phyloP scores from a whole-genome alignment of 2,329 filamentous ascomycete species.

The Calonectria pseudoreteaudii region DNA sequence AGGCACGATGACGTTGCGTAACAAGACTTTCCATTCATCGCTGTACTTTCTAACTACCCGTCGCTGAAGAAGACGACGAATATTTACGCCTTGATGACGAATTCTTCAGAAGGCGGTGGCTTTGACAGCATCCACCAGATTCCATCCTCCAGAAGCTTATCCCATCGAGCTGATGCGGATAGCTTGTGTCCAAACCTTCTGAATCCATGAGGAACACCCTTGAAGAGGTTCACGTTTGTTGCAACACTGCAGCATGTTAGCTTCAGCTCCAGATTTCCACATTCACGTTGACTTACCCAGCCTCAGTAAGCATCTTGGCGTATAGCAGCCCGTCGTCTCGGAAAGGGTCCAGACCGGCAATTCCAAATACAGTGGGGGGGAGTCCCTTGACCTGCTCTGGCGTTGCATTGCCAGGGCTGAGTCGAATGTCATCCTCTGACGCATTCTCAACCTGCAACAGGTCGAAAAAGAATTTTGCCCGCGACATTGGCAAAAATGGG shows the following conservation, averaged over 20 bases:
- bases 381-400: background rate
- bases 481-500: background rate
- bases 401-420: background rate
- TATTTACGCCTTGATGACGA: background rate
- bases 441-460: background rate
- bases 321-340: slow-evolving; percentile 14
- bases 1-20: background rate
- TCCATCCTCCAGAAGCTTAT: background rate
- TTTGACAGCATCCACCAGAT: background rate
- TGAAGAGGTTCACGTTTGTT: background rate
- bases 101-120: background rate
- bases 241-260: background rate
- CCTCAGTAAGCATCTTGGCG: background rate
- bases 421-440: background rate
- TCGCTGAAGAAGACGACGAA: background rate
- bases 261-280: background rate
- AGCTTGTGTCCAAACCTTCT: background rate
- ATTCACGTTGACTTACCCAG: background rate
- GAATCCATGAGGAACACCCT: background rate
- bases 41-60: background rate
- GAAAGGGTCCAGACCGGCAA: background rate
- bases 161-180: background rate
- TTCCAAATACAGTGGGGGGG: background rate
- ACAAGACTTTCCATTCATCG: background rate
- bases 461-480: background rate